Base-by-base conservation (phyloP, 768 basidiomycete genomes). In the Bullera alba region DNA sequence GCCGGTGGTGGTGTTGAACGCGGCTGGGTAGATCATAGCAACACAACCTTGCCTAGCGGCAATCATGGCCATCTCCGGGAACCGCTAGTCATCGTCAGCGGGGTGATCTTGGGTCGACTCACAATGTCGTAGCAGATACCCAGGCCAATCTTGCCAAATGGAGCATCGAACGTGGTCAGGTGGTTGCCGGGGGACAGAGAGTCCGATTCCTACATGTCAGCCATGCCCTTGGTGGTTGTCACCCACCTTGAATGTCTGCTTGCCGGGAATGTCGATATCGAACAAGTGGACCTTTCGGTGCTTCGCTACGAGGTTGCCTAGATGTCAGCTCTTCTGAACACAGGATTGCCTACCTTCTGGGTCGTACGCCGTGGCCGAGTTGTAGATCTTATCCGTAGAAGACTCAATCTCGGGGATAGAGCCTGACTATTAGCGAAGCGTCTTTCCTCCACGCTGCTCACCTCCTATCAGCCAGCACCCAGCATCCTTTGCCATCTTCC, bases 241-340 rank as follows among this genome's bases (percentile, higher is more conserved):
- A 36, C 51, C 36, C 19, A 60, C 69, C 53, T 72, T 72, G 67
- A 74, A 72, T 1, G 52, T 59, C 53, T 71, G 68, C 49, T 57
- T 53, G 29, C 72, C 69, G 10, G 71, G 72, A 29, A 99, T 93
- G 65, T 97, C 90, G 54, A 97, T 96, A 69, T 99, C 93, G 72
- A 97, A 99, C 4, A 99, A 76, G 67, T 99, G 95, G 1, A 97
- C 80, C 73, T 99, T 99, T 46, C 93, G 83, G 73, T 97, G 90
- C 32, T 79, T 81, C 0, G 85, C 85, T 14, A 97, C 80, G 22
- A 97, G 78, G 47, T 87, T 81, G 22, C 92, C 91, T 88, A 52
- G 3, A 4, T 30, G 23, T 27, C n/a, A 42, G 41, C 16, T 29
- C 2, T 26, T n/a, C n/a, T 25, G 47, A 21, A 36, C 19, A 21